phyloP scores from a whole-genome alignment of 177 flowering plant species.

The Vitis hybrid region DNA sequence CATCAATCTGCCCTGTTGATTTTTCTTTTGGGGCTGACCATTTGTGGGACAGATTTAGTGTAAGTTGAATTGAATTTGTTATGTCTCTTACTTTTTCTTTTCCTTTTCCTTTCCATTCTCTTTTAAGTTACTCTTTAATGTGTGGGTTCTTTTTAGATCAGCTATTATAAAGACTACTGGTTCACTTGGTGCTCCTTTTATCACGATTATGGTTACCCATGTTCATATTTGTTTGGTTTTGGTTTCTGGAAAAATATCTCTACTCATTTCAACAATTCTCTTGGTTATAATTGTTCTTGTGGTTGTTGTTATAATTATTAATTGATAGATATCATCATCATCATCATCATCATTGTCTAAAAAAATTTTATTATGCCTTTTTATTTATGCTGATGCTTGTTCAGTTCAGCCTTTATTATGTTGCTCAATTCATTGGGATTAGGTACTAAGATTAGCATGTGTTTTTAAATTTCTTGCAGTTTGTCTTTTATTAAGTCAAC shows the following conservation, averaged over 20 bases:
- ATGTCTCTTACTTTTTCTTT: background rate
- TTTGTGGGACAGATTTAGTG: slow-evolving; percentile 92
- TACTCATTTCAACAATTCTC: background rate
- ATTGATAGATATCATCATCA: background rate
- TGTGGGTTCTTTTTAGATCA: too few species aligned
- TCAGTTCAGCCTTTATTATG: background rate
- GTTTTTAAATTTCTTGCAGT: background rate
- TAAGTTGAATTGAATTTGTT: slow-evolving; percentile 34
- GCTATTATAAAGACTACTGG: too few species aligned
- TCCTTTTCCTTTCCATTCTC: too few species aligned
- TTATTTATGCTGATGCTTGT: background rate
- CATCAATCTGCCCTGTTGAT: slow-evolving; percentile 77
- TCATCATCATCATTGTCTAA: background rate
- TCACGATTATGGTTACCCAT: background rate
- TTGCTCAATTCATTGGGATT: background rate
- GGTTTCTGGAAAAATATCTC: background rate
- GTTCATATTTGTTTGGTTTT: background rate
- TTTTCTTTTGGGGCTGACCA: slow-evolving; percentile 89
- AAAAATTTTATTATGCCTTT: background rate
- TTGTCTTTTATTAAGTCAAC: background rate
- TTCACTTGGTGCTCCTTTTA: background rate
- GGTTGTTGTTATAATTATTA: too few species aligned
- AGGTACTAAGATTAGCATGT: background rate
- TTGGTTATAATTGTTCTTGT: background rate
- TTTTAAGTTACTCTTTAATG: too few species aligned